phyloP scores from a whole-genome alignment of 305 asterid species.

The Fraxinus greggii region DNA sequence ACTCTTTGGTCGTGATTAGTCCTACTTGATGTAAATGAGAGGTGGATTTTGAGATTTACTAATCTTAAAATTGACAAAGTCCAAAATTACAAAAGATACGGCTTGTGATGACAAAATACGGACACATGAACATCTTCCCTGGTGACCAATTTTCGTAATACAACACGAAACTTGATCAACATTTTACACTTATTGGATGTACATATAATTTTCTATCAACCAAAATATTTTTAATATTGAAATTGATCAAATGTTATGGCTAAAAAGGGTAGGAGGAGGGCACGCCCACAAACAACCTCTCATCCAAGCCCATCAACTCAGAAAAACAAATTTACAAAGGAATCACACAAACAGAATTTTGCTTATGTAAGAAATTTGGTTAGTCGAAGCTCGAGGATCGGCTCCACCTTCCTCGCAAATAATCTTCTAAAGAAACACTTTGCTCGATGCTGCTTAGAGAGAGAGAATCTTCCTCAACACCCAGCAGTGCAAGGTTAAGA shows the following conservation, averaged over 20 bases:
- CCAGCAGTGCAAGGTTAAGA: slow-evolving; percentile 79
- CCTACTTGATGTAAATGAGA: not conserved
- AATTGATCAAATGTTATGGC: slow-evolving; percentile 26
- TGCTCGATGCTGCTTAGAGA: slow-evolving; percentile 83
- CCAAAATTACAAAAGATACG: no score
- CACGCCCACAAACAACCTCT: slow-evolving; percentile 68
- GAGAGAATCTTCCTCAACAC: slow-evolving; percentile 71
- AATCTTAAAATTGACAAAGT: not conserved
- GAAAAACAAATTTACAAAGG: slow-evolving; percentile 21
- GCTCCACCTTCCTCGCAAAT: slow-evolving; percentile 80
- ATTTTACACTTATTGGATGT: not conserved
- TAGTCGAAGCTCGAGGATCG: slow-evolving; percentile 87
- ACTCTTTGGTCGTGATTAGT: not conserved
- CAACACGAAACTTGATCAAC: not conserved
- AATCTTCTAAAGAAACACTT: slow-evolving; percentile 68
- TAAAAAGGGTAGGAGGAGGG: slow-evolving; percentile 78
- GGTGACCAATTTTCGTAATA: not conserved
- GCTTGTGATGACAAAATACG: not conserved
- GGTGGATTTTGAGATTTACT: not conserved
- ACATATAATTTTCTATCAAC: not conserved
- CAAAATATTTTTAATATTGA: slow-evolving; percentile 21
- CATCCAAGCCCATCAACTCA: slow-evolving; percentile 57
- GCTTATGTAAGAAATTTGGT: slow-evolving; percentile 21
- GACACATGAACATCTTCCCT: not conserved
- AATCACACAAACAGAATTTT: slow-evolving; percentile 20